Conservation (phyloP, 2,329 filamentous ascomycete species). For the Madurella mycetomatis region DNA sequence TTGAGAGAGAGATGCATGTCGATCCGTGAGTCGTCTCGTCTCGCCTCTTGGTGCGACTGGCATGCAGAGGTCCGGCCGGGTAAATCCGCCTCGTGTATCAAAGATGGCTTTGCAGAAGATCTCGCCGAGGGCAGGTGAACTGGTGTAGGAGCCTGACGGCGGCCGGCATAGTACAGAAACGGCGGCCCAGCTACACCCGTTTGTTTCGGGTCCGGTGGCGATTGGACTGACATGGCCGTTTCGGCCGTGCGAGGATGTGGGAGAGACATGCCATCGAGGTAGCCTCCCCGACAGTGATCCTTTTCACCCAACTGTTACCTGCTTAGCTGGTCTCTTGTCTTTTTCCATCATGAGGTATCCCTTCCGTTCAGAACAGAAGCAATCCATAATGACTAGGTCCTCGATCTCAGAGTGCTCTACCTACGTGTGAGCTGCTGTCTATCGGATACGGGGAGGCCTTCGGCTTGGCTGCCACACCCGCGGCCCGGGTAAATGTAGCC, state of each 20-base stretch:
- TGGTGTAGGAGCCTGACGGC: conserved; percentile 11
- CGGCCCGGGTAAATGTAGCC: conserved; percentile 17
- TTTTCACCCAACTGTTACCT: neutral
- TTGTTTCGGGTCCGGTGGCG: conserved; percentile 11
- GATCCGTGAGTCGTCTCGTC: conserved; percentile 27
- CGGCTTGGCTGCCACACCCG: conserved; percentile 6
- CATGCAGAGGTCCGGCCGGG: conserved; percentile 25
- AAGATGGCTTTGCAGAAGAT: conserved; percentile 23
- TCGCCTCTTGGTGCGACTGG: conserved; percentile 19
- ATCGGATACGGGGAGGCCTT: neutral
- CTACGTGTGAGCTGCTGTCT: neutral
- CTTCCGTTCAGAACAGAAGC: neutral
- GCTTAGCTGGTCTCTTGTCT: neutral
- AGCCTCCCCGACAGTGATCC: neutral
- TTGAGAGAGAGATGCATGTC: conserved; percentile 17
- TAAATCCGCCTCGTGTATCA: conserved; percentile 30
- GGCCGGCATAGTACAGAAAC: conserved; percentile 18
- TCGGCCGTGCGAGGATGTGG: neutral
- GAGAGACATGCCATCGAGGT: neutral
- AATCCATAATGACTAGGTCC: neutral
- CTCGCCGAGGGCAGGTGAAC: conserved; percentile 14
- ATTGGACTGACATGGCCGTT: neutral
- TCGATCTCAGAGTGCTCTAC: neutral
- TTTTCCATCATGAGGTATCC: neutral
- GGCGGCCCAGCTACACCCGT: conserved; percentile 7